These are phyloP conservation scores for Mycena crocata DNA, from an alignment of 768 basidiomycete species.

Conservation along the genomic window DNA sequence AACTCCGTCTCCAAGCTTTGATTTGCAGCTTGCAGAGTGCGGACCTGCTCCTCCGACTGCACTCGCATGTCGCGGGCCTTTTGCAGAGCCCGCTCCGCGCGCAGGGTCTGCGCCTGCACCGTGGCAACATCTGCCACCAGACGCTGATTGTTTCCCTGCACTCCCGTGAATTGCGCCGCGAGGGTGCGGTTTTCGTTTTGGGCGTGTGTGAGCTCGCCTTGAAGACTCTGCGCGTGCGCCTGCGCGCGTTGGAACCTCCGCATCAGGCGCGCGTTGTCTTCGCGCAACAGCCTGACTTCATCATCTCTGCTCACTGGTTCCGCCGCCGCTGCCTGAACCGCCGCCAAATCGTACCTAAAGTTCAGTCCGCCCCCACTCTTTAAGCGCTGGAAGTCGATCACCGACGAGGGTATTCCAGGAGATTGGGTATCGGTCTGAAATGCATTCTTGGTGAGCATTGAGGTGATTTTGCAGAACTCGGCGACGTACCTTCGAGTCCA, in stretches of 20 bases:
- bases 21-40: not conserved
- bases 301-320: not conserved
- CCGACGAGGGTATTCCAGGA: slow-evolving; percentile 13
- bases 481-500: slow-evolving; percentile 12
- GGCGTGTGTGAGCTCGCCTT: not conserved
- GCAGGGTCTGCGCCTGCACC: not conserved
- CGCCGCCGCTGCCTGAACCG: not conserved
- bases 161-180: too few relatives aligned
- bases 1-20: slow-evolving; percentile 3
- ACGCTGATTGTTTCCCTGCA: not conserved
- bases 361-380: slow-evolving; percentile 4
- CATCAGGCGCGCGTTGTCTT: not conserved
- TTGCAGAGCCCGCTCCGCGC: not conserved
- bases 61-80: not conserved
- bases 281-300: slow-evolving; percentile 14
- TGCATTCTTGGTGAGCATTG: not conserved
- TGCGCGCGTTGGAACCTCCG: slow-evolving; percentile 12
- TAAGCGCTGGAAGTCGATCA: slow-evolving; percentile 20
- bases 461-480: not conserved
- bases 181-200: too few relatives aligned
- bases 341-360: slow-evolving; percentile 18
- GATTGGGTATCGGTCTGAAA: not conserved
- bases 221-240: not conserved
- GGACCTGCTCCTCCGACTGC: slow-evolving; percentile 5
- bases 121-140: not conserved